Conservation (phyloP, 75 land plant genomes). For the Cupressus sempervirens region DNA sequence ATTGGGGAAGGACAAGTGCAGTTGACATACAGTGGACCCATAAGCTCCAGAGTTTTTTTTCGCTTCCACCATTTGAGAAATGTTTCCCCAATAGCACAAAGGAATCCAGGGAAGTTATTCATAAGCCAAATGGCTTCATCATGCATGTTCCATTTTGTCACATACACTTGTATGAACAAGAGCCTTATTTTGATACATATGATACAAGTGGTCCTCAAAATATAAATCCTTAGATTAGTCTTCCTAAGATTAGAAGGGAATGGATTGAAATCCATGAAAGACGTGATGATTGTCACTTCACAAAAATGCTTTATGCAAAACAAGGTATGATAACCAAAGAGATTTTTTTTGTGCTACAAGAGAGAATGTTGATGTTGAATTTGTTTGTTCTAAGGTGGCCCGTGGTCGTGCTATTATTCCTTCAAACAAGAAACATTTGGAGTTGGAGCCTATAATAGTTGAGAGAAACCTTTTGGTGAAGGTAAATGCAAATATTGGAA, state of each 20-base stretch:
- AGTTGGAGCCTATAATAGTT: conserved; percentile 94
- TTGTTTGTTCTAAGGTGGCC: conserved; percentile 91
- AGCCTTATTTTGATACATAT: conserved; percentile 70
- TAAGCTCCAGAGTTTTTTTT: conserved; percentile 75
- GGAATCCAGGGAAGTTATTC: conserved; percentile 75
- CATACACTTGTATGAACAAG: conserved; percentile 73
- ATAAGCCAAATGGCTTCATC: conserved; percentile 66
- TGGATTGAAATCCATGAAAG: conserved; percentile 82
- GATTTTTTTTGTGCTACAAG: conserved; percentile 91
- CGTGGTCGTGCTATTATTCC: conserved; percentile 97
- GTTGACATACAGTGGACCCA: conserved; percentile 71
- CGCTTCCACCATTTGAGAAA: conserved; percentile 74
- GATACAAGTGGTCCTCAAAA: conserved; percentile 96
- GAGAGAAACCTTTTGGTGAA: conserved; percentile 94
- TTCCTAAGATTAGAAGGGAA: conserved; percentile 76
- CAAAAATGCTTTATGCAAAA: conserved; percentile 97
- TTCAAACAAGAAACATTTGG: conserved; percentile 90
- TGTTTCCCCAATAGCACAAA: conserved; percentile 96
- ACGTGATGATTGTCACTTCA: conserved; percentile 61
- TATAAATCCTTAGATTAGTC: conserved; percentile 60
- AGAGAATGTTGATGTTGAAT: conserved; percentile 89
- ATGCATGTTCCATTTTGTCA: conserved; percentile 84
- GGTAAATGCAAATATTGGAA: conserved; percentile 98
- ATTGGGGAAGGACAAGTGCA: conserved; percentile 26
- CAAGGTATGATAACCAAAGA: conserved; percentile 91